Evolutionary conservation across 495 filamentous ascomycete genomes (phyloP), one percentile per base, ranked within the genome.

Genomic region (Apodospora peruviana): DNA sequence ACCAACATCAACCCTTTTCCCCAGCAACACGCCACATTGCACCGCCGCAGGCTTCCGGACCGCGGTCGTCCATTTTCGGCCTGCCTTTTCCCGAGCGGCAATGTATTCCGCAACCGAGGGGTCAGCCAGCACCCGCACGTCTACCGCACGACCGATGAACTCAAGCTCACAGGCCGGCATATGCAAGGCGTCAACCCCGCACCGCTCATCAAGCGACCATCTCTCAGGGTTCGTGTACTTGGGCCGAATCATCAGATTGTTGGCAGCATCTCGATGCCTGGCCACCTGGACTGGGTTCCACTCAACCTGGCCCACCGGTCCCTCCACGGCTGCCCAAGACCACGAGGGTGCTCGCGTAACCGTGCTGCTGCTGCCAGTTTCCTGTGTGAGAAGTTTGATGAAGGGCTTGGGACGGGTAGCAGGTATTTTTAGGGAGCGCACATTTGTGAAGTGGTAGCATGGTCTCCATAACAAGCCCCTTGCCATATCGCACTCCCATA

Each of bases 251-350:
- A 32, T 32, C 27, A 7, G 14, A 7, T 14, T 7, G 27, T 14
- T 14, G 7, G 7, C 27, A 7, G 7, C 27, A 14, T 32, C 27
- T 14, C 27, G 7, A 14, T 32, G 14, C 14, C 27, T 32, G 27
- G 27, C 7, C 27, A 32, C 27, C 27, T 37, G 34, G 16, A 34
- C 17, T 3, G 44, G 4, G 27, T 22, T 47, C 4, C n/a, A 47
- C 17, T 8, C 8, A 3, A 21, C 8, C 3, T 38, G 17, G 14
- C 16, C 44, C 10, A 47, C 19, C 12, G 44, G 44, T 2, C 46
- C 46, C 38, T 49, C 46, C 9, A 49, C 46, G 10, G 46, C 37
- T 17, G 46, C 46, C 46, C 46, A 49, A 1, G 46, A 49, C 46
- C 46, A 49, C 9, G 46, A 49, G 11, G 46, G 46, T 2, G 46